phyloP scores from a whole-genome alignment of 148 eudicot species.

The Tetragonia tetragonoides region DNA sequence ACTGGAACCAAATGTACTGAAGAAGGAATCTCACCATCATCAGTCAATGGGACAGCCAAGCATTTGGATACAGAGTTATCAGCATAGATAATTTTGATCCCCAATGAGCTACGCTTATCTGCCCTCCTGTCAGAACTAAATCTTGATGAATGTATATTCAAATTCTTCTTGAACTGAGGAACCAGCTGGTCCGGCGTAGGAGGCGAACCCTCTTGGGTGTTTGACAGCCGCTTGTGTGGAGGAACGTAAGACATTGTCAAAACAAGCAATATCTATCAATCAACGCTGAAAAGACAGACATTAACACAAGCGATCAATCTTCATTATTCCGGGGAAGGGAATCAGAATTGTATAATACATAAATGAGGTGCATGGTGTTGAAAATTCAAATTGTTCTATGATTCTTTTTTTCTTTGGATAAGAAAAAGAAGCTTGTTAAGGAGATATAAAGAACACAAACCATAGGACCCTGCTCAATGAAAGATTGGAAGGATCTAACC shows the following conservation, averaged over 20 bases:
- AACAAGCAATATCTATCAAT: too few species aligned
- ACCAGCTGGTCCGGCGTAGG: constrained; percentile 10
- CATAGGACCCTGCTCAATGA: too few species aligned
- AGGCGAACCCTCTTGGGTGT: neutral
- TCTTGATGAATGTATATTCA: constrained; percentile 9
- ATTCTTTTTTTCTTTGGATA: too few species aligned
- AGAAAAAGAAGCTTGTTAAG: too few species aligned
- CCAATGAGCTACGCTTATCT: neutral
- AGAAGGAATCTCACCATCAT: constrained; percentile 16
- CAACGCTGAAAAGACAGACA: too few species aligned
- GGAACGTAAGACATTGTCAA: constrained; percentile 17
- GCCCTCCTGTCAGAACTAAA: neutral
- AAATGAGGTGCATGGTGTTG: too few species aligned
- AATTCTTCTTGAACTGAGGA: constrained; percentile 9
- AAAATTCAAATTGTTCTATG: too few species aligned
- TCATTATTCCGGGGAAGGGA: too few species aligned
- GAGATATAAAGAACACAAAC: too few species aligned
- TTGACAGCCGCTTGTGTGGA: constrained; percentile 20
- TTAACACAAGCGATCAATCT: too few species aligned
- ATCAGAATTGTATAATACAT: too few species aligned
- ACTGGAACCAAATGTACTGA: constrained; percentile 18
- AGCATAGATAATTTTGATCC: constrained; percentile 7
- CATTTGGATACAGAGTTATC: constrained; percentile 17
- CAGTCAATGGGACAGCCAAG: constrained; percentile 16
- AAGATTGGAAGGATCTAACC: too few species aligned